phyloP scores from a whole-genome alignment of 495 filamentous ascomycete species.

The Elaphomyces granulatus region DNA sequence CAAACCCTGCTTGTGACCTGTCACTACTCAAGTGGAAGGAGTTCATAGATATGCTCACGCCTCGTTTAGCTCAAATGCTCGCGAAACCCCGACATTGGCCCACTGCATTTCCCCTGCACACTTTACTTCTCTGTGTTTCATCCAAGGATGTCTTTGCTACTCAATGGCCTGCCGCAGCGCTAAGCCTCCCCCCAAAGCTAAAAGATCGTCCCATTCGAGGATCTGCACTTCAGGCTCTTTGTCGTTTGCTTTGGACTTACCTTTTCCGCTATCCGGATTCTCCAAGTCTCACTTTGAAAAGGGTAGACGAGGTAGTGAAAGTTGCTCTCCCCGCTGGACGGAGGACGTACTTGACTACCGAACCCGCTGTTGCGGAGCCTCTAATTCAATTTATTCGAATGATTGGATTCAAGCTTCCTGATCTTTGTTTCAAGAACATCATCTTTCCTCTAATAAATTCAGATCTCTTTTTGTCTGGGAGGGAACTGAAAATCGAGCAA shows the following conservation, averaged over 20 bases:
- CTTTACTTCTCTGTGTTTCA: constrained; percentile 75
- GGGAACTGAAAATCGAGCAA: constrained; percentile 76
- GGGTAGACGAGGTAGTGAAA: constrained; percentile 74
- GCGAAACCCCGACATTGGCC: constrained; percentile 84
- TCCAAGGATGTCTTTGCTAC: constrained; percentile 64
- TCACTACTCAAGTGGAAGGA: constrained; percentile 71
- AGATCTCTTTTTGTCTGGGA: constrained; percentile 60
- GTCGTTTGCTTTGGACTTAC: constrained; percentile 91
- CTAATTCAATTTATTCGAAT: constrained; percentile 87
- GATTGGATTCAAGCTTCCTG: constrained; percentile 86
- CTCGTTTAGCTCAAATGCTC: constrained; percentile 66
- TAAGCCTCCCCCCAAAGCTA: constrained; percentile 57
- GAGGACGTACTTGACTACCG: constrained; percentile 62
- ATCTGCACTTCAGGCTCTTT: constrained; percentile 76
- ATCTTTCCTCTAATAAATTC: constrained; percentile 92
- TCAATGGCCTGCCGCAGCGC: constrained; percentile 73
- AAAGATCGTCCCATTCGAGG: constrained; percentile 71
- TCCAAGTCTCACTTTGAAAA: constrained; percentile 50
- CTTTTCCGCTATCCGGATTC: constrained; percentile 71
- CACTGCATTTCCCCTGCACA: constrained; percentile 71
- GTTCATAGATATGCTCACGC: constrained; percentile 60
- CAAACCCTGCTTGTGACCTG: constrained; percentile 55
- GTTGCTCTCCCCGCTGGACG: constrained; percentile 67
- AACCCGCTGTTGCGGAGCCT: constrained; percentile 70
- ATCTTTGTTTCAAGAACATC: constrained; percentile 79